Conservation (phyloP, 176 grass and related monocot species). For the Musa beccarii region DNA sequence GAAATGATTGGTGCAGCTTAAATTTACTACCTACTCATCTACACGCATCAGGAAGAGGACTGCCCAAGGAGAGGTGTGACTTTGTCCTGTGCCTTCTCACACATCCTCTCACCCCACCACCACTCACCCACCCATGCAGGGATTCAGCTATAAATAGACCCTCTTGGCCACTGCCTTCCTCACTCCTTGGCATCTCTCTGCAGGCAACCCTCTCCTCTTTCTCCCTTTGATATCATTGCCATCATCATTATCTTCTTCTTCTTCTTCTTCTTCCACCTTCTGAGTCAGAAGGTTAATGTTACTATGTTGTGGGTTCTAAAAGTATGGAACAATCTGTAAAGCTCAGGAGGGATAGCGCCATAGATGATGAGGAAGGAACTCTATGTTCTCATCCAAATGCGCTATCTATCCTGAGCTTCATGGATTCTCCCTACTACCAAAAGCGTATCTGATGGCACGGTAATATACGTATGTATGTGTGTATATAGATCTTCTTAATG, state of each 20-base stretch:
- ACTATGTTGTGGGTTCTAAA: neutral
- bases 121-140: no score
- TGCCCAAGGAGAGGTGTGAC: neutral
- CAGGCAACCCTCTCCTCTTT: neutral
- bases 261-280: no score
- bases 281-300: neutral
- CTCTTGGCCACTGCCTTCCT: neutral
- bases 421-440: conserved; percentile 26
- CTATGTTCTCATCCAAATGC: neutral
- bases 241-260: no score
- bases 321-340: conserved; percentile 33
- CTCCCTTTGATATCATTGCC: no score
- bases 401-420: conserved; percentile 48
- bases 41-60: neutral
- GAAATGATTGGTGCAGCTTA: conserved; percentile 10
- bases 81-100: no score
- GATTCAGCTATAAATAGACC: conserved; percentile 9
- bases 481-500: no score
- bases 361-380: neutral
- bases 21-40: neutral
- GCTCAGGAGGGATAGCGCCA: conserved; percentile 43
- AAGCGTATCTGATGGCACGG: no score
- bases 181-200: no score
- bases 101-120: no score
- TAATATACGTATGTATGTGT: no score